A percentile compares a stretch with the other conserved stretches of the same genome.
These are phyloP conservation scores for Wallacemonas sp. DNA, from an alignment of 208 protist species.

Conservation along the genomic window DNA sequence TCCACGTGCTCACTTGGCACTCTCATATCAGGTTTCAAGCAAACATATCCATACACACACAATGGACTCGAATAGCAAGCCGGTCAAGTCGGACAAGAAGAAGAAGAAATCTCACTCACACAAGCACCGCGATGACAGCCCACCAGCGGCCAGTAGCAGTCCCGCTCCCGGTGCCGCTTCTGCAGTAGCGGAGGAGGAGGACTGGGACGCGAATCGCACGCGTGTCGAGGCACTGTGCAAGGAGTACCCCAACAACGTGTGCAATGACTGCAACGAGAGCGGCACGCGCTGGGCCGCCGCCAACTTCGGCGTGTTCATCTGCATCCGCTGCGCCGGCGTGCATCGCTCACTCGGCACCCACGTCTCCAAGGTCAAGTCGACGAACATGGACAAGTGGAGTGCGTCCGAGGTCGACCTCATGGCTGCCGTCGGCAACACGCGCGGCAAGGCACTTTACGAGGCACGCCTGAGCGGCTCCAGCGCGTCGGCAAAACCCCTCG, in stretches of 20 bases:
- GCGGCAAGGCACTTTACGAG: constrained; percentile 64
- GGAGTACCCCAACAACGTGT: constrained; percentile 70
- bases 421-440: constrained; percentile 73
- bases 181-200: constrained; percentile 36
- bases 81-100: not conserved
- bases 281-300: constrained; percentile 90
- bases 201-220: constrained; percentile 66
- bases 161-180: not conserved
- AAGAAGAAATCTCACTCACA: constrained; percentile 1
- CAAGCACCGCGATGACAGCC: not conserved
- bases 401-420: constrained; percentile 63
- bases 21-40: not conserved
- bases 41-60: not conserved
- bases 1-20: too few relatives aligned
- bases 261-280: constrained; percentile 78
- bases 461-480: constrained; percentile 25
- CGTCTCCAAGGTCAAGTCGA: constrained; percentile 93
- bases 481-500: constrained; percentile 14
- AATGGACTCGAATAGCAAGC: too few relatives aligned
- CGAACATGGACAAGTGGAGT: constrained; percentile 92
- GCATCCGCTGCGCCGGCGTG: constrained; percentile 92
- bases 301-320: constrained; percentile 92
- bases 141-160: not conserved
- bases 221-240: constrained; percentile 64
- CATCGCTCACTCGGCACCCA: constrained; percentile 93